phyloP scores from a whole-genome alignment of 179 eudicot genomes.

The Patellifolia procumbens region DNA sequence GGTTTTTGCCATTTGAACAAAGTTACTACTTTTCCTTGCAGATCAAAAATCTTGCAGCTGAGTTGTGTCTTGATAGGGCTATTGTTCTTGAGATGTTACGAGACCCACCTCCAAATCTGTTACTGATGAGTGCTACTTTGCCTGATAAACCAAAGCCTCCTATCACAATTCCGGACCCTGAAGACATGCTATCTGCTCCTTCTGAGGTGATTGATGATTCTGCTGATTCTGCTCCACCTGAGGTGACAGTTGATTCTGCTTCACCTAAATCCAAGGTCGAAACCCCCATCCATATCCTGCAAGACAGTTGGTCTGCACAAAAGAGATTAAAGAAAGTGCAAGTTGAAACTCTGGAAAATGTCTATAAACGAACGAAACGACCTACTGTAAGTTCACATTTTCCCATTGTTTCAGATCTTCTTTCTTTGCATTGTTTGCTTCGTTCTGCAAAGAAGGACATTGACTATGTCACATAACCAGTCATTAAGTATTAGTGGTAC shows the following conservation, averaged over 20 bases:
- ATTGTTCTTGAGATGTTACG: slow-evolving; percentile 81
- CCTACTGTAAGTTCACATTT: slow-evolving; percentile 73
- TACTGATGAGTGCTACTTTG: slow-evolving; percentile 79
- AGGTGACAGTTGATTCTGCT: slow-evolving; percentile 19
- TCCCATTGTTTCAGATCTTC: neutral
- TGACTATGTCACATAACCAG: neutral
- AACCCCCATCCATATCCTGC: slow-evolving; percentile 75
- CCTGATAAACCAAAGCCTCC: slow-evolving; percentile 60
- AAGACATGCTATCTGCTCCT: slow-evolving; percentile 35
- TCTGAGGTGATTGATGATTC: slow-evolving; percentile 35
- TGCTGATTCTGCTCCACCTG: slow-evolving; percentile 32
- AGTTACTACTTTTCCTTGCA: slow-evolving; percentile 36
- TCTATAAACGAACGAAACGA: slow-evolving; percentile 73
- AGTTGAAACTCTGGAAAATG: slow-evolving; percentile 77
- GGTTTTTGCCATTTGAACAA: neutral
- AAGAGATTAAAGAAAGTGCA: slow-evolving; percentile 90
- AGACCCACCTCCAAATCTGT: slow-evolving; percentile 84
- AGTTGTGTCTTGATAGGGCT: slow-evolving; percentile 82
- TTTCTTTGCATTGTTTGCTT: neutral
- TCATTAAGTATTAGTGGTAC: neutral
- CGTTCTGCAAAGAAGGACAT: slow-evolving; percentile 5
- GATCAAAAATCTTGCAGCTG: slow-evolving; percentile 87
- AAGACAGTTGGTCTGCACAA: slow-evolving; percentile 76
- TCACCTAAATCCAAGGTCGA: slow-evolving; percentile 44
- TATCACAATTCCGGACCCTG: slow-evolving; percentile 34